These are phyloP conservation scores for Volvariella volvacea DNA, from an alignment of 1,284 basidiomycete species.

Conservation along the genomic window DNA sequence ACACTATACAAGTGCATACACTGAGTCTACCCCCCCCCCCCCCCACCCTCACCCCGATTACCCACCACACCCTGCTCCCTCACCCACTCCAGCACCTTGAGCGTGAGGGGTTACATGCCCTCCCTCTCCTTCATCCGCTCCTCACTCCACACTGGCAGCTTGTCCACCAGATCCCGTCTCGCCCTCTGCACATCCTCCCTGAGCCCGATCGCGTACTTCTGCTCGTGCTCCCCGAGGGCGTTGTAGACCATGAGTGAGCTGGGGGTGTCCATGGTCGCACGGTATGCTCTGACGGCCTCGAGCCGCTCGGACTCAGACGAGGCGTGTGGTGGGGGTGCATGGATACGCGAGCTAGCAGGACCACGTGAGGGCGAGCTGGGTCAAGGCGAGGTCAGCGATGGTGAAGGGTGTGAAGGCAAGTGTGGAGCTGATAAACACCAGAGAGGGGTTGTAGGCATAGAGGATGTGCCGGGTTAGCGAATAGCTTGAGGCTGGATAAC, in stretches of 20 bases:
- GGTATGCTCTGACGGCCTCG: constrained; percentile 16
- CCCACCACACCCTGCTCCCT: too few species aligned
- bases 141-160: constrained; percentile 33
- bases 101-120: too few species aligned
- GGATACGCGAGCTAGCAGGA: constrained; percentile 21
- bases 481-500: constrained; percentile 68
- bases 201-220: constrained; percentile 26
- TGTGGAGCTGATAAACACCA: constrained; percentile 35
- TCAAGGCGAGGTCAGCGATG: constrained; percentile 35
- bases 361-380: constrained; percentile 35
- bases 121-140: constrained; percentile 25
- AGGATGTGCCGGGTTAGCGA: too few species aligned
- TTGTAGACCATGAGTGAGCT: constrained; percentile 32
- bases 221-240: constrained; percentile 27
- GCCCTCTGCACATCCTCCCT: constrained; percentile 25
- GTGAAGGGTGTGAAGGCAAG: constrained; percentile 37
- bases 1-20: too few species aligned
- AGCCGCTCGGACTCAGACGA: constrained; percentile 30
- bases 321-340: constrained; percentile 18
- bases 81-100: too few species aligned
- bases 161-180: constrained; percentile 20
- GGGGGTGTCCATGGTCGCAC: constrained; percentile 22
- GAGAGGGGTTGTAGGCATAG: constrained; percentile 34
- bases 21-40: too few species aligned
- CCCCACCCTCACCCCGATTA: too few species aligned